phyloP scores from a whole-genome alignment of 768 basidiomycete species.

The Boletales sp. region DNA sequence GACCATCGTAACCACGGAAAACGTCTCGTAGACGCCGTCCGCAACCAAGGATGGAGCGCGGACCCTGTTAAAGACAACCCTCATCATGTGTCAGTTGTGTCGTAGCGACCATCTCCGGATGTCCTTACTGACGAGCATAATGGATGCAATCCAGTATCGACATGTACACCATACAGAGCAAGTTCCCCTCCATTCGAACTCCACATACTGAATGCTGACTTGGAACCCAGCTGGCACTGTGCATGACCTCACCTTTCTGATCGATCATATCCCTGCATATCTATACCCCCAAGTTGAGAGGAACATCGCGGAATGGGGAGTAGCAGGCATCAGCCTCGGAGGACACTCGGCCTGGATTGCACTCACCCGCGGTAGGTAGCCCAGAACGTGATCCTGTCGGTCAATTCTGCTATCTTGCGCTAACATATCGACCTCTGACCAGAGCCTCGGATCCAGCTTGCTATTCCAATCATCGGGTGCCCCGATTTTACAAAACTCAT shows the following conservation, averaged over 20 bases:
- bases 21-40: constrained; percentile 21
- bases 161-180: constrained; percentile 31
- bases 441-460: constrained; percentile 47
- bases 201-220: neutral
- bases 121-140: constrained; percentile 2
- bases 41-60: constrained; percentile 24
- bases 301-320: constrained; percentile 61
- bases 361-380: constrained; percentile 42
- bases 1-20: constrained; percentile 32
- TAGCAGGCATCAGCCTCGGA: constrained; percentile 76
- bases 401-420: neutral
- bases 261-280: constrained; percentile 74
- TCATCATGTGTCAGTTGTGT: constrained; percentile 26
- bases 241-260: constrained; percentile 72
- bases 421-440: neutral
- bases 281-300: constrained; percentile 68
- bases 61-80: constrained; percentile 22
- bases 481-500: constrained; percentile 65
- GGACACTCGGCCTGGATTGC: constrained; percentile 82
- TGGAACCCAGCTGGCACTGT: constrained; percentile 50
- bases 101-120: neutral
- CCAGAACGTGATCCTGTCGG: neutral
- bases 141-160: constrained; percentile 16
- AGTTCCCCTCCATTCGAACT: neutral
- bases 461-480: constrained; percentile 61